Evolutionary conservation across 768 basidiomycete genomes (phyloP).

Genomic region (Lactarius tabidus): DNA sequence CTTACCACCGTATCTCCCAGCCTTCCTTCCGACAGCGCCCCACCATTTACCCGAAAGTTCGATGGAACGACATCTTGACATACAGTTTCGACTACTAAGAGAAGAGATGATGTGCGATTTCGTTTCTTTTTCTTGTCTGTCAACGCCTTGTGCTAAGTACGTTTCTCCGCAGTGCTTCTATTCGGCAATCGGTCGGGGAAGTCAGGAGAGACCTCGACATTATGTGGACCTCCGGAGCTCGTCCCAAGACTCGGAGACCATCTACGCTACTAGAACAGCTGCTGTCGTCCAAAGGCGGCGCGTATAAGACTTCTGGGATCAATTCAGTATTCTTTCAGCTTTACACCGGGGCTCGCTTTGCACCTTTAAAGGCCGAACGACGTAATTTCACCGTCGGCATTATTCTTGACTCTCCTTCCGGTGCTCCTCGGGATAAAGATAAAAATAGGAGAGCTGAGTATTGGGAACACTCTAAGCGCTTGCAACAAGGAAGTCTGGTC

Average conservation of each 20-base stretch:
- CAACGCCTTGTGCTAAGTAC: neutral
- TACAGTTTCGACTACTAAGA: conserved; percentile 69
- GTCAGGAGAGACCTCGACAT: conserved; percentile 23
- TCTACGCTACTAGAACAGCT: conserved; percentile 44
- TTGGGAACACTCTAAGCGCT: conserved; percentile 47
- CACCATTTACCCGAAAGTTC: conserved; percentile 54
- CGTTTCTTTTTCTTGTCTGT: neutral
- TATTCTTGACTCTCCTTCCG: conserved; percentile 51
- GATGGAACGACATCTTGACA: conserved; percentile 65
- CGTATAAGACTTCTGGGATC: conserved; percentile 44
- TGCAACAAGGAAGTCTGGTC: conserved; percentile 60
- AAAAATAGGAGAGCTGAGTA: conserved; percentile 42
- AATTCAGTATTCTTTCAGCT: conserved; percentile 59
- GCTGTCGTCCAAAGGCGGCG: conserved; percentile 52
- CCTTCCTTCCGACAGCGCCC: conserved; percentile 55
- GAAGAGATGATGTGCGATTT: conserved; percentile 61
- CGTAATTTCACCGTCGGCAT: conserved; percentile 49
- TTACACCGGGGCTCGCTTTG: conserved; percentile 52
- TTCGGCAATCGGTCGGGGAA: conserved; percentile 25
- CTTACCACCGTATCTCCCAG: conserved; percentile 55
- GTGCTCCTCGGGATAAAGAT: conserved; percentile 43
- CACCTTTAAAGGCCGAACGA: conserved; percentile 43
- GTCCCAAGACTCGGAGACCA: conserved; percentile 4
- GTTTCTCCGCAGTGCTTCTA: conserved; percentile 16
- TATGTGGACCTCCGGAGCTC: conserved; percentile 8